Evolutionary conservation across 768 basidiomycete species (phyloP).

Genomic region (Suillus occidentalis): DNA sequence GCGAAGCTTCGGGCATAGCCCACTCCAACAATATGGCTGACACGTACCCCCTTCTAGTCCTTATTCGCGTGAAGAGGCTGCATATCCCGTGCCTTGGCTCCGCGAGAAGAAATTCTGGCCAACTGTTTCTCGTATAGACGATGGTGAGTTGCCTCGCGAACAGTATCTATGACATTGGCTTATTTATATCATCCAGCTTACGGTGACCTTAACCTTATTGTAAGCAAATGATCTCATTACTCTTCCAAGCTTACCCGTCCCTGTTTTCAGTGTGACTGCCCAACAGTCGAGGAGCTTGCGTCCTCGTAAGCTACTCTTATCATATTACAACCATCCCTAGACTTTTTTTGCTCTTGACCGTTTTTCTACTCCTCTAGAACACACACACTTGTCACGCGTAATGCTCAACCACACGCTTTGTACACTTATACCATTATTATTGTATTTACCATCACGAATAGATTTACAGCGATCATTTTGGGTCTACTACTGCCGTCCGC

Average conservation of each 20-base stretch:
- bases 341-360: conserved; percentile 14
- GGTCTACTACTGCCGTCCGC: conserved; percentile 6
- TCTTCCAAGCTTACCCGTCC: conserved; percentile 6
- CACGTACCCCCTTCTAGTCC: conserved; percentile 48
- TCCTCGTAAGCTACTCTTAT: conserved; percentile 18
- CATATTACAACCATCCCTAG: conserved; percentile 20
- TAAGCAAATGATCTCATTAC: conserved; percentile 40
- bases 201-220: conserved; percentile 89
- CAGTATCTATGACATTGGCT: background rate
- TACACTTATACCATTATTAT: conserved; percentile 32
- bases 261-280: conserved; percentile 71
- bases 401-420: conserved; percentile 69
- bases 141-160: conserved; percentile 55
- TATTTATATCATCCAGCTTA: conserved; percentile 53
- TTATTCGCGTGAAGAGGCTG: conserved; percentile 89
- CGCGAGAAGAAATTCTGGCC: conserved; percentile 97
- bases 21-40: conserved; percentile 7
- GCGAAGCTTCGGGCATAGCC: no score
- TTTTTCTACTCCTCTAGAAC: conserved; percentile 52
- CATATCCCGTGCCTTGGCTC: conserved; percentile 83
- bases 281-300: conserved; percentile 80
- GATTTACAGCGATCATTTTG: conserved; percentile 17
- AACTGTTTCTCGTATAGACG: conserved; percentile 86
- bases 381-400: conserved; percentile 33
- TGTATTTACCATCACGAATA: conserved; percentile 19